Conservation (phyloP, 2,329 filamentous ascomycete genomes). For the Xylariaceae sp. region DNA sequence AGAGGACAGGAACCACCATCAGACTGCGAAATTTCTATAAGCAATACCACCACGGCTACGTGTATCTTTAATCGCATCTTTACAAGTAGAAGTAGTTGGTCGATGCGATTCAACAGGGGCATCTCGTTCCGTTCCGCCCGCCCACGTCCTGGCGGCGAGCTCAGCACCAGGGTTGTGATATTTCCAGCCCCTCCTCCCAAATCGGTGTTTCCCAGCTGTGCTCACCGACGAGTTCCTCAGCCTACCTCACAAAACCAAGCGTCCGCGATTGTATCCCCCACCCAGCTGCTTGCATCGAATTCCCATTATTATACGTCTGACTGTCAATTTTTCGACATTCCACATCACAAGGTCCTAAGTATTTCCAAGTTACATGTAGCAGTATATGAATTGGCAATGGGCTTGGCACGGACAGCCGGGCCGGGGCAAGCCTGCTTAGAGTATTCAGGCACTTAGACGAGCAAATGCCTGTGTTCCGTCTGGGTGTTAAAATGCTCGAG, state of each 20-base stretch:
- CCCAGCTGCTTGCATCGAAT: slow-evolving; percentile 27
- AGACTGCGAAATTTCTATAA: slow-evolving; percentile 10
- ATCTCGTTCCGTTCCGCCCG: slow-evolving; percentile 27
- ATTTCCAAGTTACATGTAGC: slow-evolving; percentile 20
- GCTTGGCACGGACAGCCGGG: slow-evolving; percentile 13
- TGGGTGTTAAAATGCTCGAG: no score
- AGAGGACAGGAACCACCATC: no score
- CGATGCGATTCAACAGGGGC: slow-evolving; percentile 26
- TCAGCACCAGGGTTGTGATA: slow-evolving; percentile 22
- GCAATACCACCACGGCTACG: no score
- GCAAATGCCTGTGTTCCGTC: no score
- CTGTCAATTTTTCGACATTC: slow-evolving; percentile 4
- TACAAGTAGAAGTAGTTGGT: no score
- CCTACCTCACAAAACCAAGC: slow-evolving; percentile 27
- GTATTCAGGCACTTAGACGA: no score
- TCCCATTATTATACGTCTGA: slow-evolving; percentile 7
- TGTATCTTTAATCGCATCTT: no score
- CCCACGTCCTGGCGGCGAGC: slow-evolving; percentile 17
- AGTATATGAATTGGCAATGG: slow-evolving; percentile 9
- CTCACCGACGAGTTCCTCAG: slow-evolving; percentile 20
- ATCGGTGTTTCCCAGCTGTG: slow-evolving; percentile 13
- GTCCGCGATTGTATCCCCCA: slow-evolving; percentile 26
- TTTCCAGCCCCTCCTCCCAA: slow-evolving; percentile 20
- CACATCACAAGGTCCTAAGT: slow-evolving; percentile 5
- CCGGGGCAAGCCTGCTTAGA: neutral